Percentiles rank a stretch among this genome's conserved stretches.
phyloP scores from a whole-genome alignment of 2,329 filamentous ascomycete species.

The Cryphonectria parasitica region DNA sequence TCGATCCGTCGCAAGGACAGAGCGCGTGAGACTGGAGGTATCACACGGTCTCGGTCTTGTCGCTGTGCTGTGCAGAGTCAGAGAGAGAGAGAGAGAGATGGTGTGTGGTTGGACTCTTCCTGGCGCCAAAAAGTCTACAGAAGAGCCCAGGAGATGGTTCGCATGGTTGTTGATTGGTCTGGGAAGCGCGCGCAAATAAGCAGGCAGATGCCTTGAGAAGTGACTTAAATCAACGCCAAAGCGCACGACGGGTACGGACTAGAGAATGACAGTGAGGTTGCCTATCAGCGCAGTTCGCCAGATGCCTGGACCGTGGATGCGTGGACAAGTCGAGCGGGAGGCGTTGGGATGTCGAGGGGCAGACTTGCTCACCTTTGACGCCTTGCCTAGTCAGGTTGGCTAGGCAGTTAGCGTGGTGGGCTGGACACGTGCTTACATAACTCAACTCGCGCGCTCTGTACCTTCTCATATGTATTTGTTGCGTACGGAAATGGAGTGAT shows the following conservation, averaged over 20 bases:
- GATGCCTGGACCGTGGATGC: not conserved
- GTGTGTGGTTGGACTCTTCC: constrained; percentile 10
- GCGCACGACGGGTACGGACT: not conserved
- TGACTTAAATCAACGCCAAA: not conserved
- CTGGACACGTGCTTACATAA: constrained; percentile 6
- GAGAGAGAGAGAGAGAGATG: constrained; percentile 11
- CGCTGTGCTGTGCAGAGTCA: constrained; percentile 12
- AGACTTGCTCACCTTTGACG: constrained; percentile 7
- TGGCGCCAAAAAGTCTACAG: constrained; percentile 16
- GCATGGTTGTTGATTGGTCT: constrained; percentile 14
- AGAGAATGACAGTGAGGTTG: not conserved
- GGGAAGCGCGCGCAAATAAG: constrained; percentile 21
- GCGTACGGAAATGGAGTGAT: too few relatives aligned
- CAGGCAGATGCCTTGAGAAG: not conserved
- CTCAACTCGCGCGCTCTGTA: not conserved
- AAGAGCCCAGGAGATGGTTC: not conserved
- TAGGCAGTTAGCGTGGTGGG: constrained; percentile 1
- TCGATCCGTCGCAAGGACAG: constrained; percentile 9
- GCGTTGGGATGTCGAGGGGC: constrained; percentile 19
- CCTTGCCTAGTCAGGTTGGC: constrained; percentile 9
- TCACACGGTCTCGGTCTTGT: not conserved
- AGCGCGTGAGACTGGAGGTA: constrained; percentile 5
- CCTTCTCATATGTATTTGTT: not conserved
- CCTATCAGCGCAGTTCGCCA: not conserved
- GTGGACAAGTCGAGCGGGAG: not conserved